Evolutionary conservation across 805 yeast species (phyloP), one percentile per base, ranked within the genome.

Genomic region (Ogataea populi-albae): DNA sequence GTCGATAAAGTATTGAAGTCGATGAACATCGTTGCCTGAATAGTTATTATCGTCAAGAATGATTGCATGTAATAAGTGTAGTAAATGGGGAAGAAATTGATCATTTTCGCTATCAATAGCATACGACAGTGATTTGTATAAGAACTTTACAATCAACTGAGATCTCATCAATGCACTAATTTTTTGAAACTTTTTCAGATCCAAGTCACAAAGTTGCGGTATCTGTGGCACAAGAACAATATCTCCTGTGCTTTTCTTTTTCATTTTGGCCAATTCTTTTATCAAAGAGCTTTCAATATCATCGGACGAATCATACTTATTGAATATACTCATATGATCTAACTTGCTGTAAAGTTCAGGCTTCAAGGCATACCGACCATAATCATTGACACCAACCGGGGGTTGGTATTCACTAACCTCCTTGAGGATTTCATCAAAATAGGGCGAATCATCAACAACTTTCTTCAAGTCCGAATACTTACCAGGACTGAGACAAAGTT

Each of bases 51-150:
- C 51, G 43, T 53, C 65, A 14, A 60, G 32, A 14, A 83, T 50
- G 6, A 80, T 64, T 5, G 85, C 89, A 61, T 84, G 87, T 3
- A 81, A 45, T 32, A 85, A 64, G 54, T 84, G 93, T 24, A 85
- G 64, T n/a, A 80, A 50, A 27, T 75, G 77, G 12, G 77, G 73
- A 23, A 81, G 57, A 47, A 66, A 80, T 0, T 74, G 62, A 35
- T 79, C 82, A 35, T 76, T 73, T 1, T 68, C 65, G 1, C 64
- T 59, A 32, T 68, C 69, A 16, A 79, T 59, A 0, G 84, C 68
- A 25, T 66, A 66, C 34, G 73, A 75, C 11, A 84, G 59, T n/a
- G 77, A 55, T 47, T 79, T 79, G 48, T 69, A 75, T 5, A 81
- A 40, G 25, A 81, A 58, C 46, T 77, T 78, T 0, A 77, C 79